phyloP scores from a whole-genome alignment of 1,284 basidiomycete species.

The Heterobasidion parviporum region DNA sequence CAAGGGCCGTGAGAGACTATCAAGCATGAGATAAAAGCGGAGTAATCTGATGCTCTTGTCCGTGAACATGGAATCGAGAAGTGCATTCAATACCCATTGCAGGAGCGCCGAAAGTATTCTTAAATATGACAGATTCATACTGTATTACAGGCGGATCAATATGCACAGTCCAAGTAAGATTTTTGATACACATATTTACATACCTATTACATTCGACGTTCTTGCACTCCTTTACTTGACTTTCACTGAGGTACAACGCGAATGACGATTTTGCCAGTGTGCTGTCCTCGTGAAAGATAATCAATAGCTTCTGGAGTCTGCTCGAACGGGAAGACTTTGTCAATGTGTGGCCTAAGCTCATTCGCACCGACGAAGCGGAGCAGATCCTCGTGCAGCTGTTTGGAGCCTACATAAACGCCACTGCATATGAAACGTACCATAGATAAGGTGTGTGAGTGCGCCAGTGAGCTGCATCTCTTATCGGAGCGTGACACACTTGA shows the following conservation, averaged over 20 bases:
- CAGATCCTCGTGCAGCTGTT: slow-evolving; percentile 26
- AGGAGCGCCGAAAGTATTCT: no score
- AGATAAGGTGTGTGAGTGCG: not conserved
- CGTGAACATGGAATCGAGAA: no score
- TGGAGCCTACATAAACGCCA: slow-evolving; percentile 3
- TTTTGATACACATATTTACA: no score
- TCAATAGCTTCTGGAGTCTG: slow-evolving; percentile 27
- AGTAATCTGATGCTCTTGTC: no score
- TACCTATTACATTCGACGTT: no score
- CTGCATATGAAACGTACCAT: not conserved
- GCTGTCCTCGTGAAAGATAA: slow-evolving; percentile 25
- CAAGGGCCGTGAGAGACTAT: no score
- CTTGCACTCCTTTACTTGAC: no score
- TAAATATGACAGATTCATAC: no score
- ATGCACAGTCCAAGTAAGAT: no score
- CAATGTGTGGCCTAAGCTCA: slow-evolving; percentile 26
- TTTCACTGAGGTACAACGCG: not conserved
- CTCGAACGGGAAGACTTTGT: slow-evolving; percentile 32
- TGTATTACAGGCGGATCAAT: no score
- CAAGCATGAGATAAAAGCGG: no score
- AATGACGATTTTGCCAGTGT: slow-evolving; percentile 29
- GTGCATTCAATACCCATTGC: no score
- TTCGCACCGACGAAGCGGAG: slow-evolving; percentile 24
- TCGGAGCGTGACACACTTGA: not conserved
- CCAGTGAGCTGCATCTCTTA: not conserved